Conservation (phyloP, 2,329 filamentous ascomycete genomes). For the Ascochyta rabiei region DNA sequence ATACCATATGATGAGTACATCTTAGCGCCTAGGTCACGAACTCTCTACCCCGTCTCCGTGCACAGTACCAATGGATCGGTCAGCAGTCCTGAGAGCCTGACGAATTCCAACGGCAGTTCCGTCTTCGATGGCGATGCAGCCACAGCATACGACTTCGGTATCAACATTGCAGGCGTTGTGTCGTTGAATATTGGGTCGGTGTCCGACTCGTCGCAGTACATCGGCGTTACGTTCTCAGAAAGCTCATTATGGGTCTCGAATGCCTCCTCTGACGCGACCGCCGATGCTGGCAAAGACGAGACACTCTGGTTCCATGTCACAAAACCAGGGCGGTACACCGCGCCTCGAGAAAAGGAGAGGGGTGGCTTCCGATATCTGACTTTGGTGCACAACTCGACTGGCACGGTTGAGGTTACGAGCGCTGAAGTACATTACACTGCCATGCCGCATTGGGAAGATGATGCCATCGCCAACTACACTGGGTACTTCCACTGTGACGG, state of each 20-base stretch:
- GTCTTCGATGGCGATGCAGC: slow-evolving; percentile 46
- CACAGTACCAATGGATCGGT: slow-evolving; percentile 50
- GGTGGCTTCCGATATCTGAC: slow-evolving; percentile 57
- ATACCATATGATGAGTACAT: slow-evolving; percentile 50
- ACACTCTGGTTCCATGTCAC: slow-evolving; percentile 56
- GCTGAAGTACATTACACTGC: slow-evolving; percentile 54
- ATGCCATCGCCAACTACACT: slow-evolving; percentile 45
- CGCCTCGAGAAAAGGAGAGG: slow-evolving; percentile 50
- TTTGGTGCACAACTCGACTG: slow-evolving; percentile 52
- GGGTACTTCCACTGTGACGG: slow-evolving; percentile 53
- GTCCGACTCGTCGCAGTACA: slow-evolving; percentile 46
- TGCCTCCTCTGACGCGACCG: slow-evolving; percentile 54
- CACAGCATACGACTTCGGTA: slow-evolving; percentile 51
- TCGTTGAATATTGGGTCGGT: slow-evolving; percentile 44
- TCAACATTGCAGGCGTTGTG: slow-evolving; percentile 52
- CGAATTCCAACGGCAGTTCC: slow-evolving; percentile 34
- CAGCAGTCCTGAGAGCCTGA: slow-evolving; percentile 42
- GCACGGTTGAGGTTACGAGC: slow-evolving; percentile 45
- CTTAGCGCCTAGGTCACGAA: slow-evolving; percentile 49
- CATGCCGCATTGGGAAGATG: slow-evolving; percentile 50
- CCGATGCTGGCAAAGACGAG: slow-evolving; percentile 55
- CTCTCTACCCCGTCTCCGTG: slow-evolving; percentile 37
- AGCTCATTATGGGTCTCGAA: slow-evolving; percentile 57
- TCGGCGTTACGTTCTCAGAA: slow-evolving; percentile 53
- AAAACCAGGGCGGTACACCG: slow-evolving; percentile 50